These are phyloP conservation scores for Oryza glumipatula DNA, from an alignment of 176 grass and related monocot species.

Conservation along the genomic window DNA sequence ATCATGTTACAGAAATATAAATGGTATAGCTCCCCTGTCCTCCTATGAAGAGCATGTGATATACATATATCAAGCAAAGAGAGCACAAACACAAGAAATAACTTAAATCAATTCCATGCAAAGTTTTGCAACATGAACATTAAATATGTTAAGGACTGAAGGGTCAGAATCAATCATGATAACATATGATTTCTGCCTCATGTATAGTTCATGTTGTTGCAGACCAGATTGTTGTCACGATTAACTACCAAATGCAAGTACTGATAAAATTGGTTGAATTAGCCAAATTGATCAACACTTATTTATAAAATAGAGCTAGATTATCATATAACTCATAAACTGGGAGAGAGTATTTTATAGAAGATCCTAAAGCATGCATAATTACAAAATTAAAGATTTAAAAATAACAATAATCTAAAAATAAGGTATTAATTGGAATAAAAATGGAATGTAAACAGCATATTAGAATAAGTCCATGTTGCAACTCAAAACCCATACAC, in stretches of 20 bases:
- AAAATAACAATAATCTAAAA: constrained; percentile 7
- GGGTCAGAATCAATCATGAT: neutral
- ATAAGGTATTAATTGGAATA: neutral
- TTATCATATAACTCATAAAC: constrained; percentile 2
- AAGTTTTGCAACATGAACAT: constrained; percentile 17
- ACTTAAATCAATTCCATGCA: neutral
- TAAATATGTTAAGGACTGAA: neutral
- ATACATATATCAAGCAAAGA: too few relatives aligned
- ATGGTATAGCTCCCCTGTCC: too few relatives aligned
- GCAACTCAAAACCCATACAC: neutral
- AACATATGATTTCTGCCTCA: neutral
- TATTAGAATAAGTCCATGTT: constrained; percentile 3
- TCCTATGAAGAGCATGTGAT: too few relatives aligned
- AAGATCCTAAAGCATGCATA: neutral
- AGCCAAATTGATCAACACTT: neutral
- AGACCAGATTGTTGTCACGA: neutral
- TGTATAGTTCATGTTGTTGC: neutral
- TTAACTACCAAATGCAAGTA: constrained; percentile 17
- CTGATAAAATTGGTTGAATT: neutral
- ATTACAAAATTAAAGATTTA: constrained; percentile 11
- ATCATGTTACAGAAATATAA: too few relatives aligned
- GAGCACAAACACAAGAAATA: neutral
- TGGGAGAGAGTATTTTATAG: neutral
- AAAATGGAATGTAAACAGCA: constrained; percentile 15
- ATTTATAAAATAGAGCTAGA: constrained; percentile 10